Percentiles rank a stretch among this genome's conserved stretches.
These are phyloP conservation scores for Ceratocystis papillata DNA, from an alignment of 2,329 filamentous ascomycete genomes.

Conservation along the genomic window DNA sequence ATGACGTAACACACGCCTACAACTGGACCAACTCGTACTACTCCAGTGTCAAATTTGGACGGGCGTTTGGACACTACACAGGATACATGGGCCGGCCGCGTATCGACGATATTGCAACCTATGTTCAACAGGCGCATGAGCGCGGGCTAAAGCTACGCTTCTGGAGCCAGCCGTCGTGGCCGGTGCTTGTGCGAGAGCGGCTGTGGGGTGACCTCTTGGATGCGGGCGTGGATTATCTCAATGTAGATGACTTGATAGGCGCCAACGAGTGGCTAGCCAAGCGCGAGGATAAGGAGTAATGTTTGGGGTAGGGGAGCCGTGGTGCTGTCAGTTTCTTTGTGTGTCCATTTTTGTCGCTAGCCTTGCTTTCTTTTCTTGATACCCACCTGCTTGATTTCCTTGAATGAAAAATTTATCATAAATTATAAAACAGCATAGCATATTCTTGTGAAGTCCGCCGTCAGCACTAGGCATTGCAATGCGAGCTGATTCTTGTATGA, in stretches of 20 bases:
- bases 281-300: background rate
- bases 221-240: constrained; percentile 51
- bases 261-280: constrained; percentile 18
- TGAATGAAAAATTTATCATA: too few species aligned
- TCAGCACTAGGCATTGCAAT: too few species aligned
- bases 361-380: too few species aligned
- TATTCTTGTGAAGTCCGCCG: too few species aligned
- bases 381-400: too few species aligned
- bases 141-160: constrained; percentile 48
- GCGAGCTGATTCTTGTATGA: too few species aligned
- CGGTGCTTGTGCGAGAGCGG: constrained; percentile 41
- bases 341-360: too few species aligned
- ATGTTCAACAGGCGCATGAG: constrained; percentile 36
- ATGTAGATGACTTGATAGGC: constrained; percentile 48
- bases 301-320: background rate
- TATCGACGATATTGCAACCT: constrained; percentile 35
- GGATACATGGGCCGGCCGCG: constrained; percentile 38
- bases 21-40: constrained; percentile 53
- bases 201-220: constrained; percentile 46
- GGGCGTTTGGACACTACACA: constrained; percentile 43
- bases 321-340: too few species aligned
- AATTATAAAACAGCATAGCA: too few species aligned
- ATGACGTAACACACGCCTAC: constrained; percentile 32
- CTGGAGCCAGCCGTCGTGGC: constrained; percentile 51
- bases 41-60: constrained; percentile 48